phyloP scores from a whole-genome alignment of 2,329 filamentous ascomycete species.

The Macrophomina phaseolina region DNA sequence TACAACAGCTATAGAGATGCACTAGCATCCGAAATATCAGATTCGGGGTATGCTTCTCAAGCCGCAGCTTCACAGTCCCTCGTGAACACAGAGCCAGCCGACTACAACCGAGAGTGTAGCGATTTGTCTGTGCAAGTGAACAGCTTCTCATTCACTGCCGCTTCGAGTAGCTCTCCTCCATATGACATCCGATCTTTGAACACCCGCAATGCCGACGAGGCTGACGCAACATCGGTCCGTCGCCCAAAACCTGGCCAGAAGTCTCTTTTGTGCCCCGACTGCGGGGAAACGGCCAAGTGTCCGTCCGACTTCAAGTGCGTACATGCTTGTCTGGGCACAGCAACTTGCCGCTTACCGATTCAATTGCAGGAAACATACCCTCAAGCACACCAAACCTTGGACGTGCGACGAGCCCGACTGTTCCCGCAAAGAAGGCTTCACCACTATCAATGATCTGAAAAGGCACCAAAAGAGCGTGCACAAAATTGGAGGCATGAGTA shows the following conservation, averaged over 20 bases:
- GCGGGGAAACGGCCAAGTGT: constrained; percentile 39
- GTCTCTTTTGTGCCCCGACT: constrained; percentile 32
- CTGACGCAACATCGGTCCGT: neutral
- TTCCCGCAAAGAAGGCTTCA: constrained; percentile 69
- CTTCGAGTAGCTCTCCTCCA: neutral
- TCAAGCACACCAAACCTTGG: constrained; percentile 72
- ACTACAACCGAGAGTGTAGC: constrained; percentile 20
- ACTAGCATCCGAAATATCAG: constrained; percentile 38
- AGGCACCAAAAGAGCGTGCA: constrained; percentile 79
- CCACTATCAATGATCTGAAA: constrained; percentile 80
- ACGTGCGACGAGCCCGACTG: constrained; percentile 67
- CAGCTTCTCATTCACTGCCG: constrained; percentile 15
- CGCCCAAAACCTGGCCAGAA: neutral
- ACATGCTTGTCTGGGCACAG: neutral
- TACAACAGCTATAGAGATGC: constrained; percentile 32
- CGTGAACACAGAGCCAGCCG: constrained; percentile 38
- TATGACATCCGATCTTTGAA: neutral
- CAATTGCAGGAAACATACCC: constrained; percentile 70
- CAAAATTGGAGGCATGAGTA: constrained; percentile 49
- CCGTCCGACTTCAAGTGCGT: constrained; percentile 46
- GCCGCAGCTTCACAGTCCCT: constrained; percentile 36
- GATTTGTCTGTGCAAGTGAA: constrained; percentile 15
- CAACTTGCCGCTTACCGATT: neutral
- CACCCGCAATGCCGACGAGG: constrained; percentile 3
- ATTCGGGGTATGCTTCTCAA: constrained; percentile 43